phyloP scores from a whole-genome alignment of 768 basidiomycete species.

The Serendipita sp. region DNA sequence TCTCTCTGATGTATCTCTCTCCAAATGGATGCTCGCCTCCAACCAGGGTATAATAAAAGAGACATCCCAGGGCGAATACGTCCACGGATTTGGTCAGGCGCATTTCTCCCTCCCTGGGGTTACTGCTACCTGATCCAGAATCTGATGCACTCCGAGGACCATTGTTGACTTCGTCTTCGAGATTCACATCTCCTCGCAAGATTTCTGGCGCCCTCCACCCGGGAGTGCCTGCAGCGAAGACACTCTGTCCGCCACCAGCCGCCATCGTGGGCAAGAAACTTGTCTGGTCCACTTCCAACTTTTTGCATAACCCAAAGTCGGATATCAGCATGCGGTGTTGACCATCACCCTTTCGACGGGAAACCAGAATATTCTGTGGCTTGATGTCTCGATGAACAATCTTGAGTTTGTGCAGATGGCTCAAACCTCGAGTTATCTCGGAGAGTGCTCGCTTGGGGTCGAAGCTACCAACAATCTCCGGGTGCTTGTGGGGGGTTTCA shows the following conservation, averaged over 20 bases:
- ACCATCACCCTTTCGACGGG: constrained; percentile 41
- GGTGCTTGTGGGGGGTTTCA: constrained; percentile 53
- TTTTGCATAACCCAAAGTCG: constrained; percentile 95
- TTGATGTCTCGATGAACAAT: constrained; percentile 98
- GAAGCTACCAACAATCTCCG: constrained; percentile 60
- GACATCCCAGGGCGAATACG: constrained; percentile 88
- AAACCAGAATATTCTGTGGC: constrained; percentile 91
- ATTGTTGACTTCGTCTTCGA: constrained; percentile 59
- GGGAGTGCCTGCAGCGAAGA: constrained; percentile 80
- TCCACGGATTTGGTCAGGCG: constrained; percentile 90
- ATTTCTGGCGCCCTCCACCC: constrained; percentile 99
- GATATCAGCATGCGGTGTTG: constrained; percentile 77
- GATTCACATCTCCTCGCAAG: constrained; percentile 79
- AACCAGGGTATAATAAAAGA: constrained; percentile 87
- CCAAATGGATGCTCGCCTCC: constrained; percentile 90
- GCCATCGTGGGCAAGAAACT: constrained; percentile 78
- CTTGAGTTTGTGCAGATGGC: constrained; percentile 85
- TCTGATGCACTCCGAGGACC: constrained; percentile 30
- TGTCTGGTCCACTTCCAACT: constrained; percentile 88
- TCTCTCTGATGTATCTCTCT: constrained; percentile 81
- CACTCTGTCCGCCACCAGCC: constrained; percentile 36
- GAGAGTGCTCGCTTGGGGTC: constrained; percentile 76
- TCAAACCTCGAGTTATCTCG: constrained; percentile 76
- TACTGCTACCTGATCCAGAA: constrained; percentile 13
- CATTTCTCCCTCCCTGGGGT: constrained; percentile 32